Evolutionary conservation across 352 stramenopile species (phyloP).

Genomic region (Thalassiosira sp.): DNA sequence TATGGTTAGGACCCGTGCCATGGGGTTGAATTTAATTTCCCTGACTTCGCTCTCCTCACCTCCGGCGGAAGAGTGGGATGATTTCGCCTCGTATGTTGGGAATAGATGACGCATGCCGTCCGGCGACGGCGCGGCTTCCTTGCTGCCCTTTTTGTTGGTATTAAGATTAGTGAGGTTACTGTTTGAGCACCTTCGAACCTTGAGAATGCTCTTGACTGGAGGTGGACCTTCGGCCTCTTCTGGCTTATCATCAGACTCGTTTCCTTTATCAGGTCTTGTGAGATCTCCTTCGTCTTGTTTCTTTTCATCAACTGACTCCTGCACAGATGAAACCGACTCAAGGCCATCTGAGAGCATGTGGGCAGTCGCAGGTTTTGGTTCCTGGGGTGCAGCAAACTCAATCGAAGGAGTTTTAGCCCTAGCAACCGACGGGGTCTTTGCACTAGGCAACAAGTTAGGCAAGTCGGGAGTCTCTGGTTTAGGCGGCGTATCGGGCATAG

Average conservation of each 20-base stretch:
- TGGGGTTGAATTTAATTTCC: slow-evolving; percentile 62
- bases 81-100: slow-evolving; percentile 36
- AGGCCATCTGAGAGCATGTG: slow-evolving; percentile 15
- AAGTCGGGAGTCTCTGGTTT: background rate
- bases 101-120: slow-evolving; percentile 37
- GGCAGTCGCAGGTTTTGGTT: background rate
- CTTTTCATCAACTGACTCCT: slow-evolving; percentile 7
- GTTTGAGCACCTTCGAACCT: slow-evolving; percentile 23
- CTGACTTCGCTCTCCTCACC: slow-evolving; percentile 17
- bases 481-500: background rate
- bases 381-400: background rate
- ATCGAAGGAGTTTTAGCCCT: background rate
- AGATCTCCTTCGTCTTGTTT: slow-evolving; percentile 11
- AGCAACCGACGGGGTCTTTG: background rate
- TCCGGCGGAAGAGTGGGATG: background rate
- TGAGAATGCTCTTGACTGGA: slow-evolving; percentile 45
- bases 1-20: slow-evolving; percentile 74
- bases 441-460: background rate
- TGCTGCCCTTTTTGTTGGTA: slow-evolving; percentile 15
- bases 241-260: slow-evolving; percentile 5
- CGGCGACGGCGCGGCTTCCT: too few species aligned
- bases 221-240: slow-evolving; percentile 4
- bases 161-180: slow-evolving; percentile 9
- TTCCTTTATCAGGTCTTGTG: background rate
- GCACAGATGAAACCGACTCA: background rate